Base-by-base conservation (phyloP, 345 rosid genomes). In the Isatis tinctoria region DNA sequence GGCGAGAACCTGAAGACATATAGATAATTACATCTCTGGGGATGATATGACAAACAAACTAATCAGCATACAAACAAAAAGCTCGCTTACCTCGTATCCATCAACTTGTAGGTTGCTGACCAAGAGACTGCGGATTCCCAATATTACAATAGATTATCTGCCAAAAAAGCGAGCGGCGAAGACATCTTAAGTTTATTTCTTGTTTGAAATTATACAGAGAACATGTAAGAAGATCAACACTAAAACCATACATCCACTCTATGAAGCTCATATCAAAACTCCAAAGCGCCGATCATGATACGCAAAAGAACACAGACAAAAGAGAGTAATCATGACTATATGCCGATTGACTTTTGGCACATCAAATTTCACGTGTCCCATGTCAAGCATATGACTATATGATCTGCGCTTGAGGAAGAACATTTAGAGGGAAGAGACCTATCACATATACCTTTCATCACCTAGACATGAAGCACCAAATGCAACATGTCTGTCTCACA, bases 61-160 rank as follows among this genome's bases (percentile, higher is more conserved):
- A 47, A 40, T 8, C 1, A 41, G 33, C 10, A 20, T 2, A 22
- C 40, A 6, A 30, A 4, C 6, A 30, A 30, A 32, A 53, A 1
- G 22, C 12, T 45, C 4, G 40, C 83, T 61, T 54, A 91, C 97
- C 97, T 91, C 95, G n/a, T n/a, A n/a, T 61, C 95, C 81, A 94
- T 90, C 76, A 86, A 94, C 6, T 88, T 62, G 91, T 88, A 3
- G 96, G 97, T 63, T 61, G 85, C 80, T 91, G 98, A 69, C 91
- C 95, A 78, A 91, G 97, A 75, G 97, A 86, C 60, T 94, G 96
- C 28, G 96, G 98, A 80, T 94, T 90, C 54, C 98, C 98, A 48
- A 94, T 90, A 58, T n/a, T n/a, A n/a, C n/a, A n/a, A n/a, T n/a
- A 88, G 47, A 94, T 82, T 32, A 94, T 91, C 98, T 91, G 83